Percentiles rank a stretch among this genome's conserved stretches.
Conservation (phyloP, 169 alveolate species). For the Cardiosporidium cionae region DNA sequence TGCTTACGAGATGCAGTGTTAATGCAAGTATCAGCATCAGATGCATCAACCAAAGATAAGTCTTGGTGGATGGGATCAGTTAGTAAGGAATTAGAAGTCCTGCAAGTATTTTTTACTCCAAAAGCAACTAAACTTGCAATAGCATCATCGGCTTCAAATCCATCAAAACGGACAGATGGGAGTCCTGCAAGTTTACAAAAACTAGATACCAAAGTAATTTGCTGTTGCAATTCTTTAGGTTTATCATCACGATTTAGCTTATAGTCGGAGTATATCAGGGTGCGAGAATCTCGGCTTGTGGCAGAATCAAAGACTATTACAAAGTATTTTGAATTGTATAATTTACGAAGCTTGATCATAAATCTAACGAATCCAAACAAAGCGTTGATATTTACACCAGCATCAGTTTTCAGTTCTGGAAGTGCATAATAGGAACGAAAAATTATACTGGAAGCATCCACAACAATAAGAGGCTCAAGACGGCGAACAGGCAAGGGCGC, state of each 20-base stretch:
- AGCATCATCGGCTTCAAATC: conserved; percentile 8
- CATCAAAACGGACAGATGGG: not conserved
- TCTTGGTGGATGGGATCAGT: too few species aligned
- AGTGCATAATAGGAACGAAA: not conserved
- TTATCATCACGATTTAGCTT: not conserved
- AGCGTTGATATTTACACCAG: not conserved
- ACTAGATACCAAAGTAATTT: not conserved
- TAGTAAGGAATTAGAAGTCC: too few species aligned
- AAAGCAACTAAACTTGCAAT: not conserved
- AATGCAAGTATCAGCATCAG: too few species aligned
- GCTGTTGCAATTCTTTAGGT: not conserved
- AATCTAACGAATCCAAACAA: not conserved
- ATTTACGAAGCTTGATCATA: not conserved
- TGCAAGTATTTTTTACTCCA: not conserved
- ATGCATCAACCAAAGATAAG: too few species aligned
- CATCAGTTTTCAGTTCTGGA: not conserved
- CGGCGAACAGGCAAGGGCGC: too few species aligned
- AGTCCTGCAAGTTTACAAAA: not conserved
- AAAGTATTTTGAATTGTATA: not conserved
- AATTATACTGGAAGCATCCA: not conserved
- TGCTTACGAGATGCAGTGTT: not conserved
- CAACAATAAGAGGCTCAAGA: not conserved
- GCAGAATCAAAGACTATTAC: not conserved
- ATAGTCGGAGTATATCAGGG: conserved; percentile 3
- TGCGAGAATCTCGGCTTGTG: not conserved